A percentile compares a stretch with the other conserved stretches of the same genome.
Conservation (phyloP, 768 basidiomycete species). For the Cubamyces sp. region DNA sequence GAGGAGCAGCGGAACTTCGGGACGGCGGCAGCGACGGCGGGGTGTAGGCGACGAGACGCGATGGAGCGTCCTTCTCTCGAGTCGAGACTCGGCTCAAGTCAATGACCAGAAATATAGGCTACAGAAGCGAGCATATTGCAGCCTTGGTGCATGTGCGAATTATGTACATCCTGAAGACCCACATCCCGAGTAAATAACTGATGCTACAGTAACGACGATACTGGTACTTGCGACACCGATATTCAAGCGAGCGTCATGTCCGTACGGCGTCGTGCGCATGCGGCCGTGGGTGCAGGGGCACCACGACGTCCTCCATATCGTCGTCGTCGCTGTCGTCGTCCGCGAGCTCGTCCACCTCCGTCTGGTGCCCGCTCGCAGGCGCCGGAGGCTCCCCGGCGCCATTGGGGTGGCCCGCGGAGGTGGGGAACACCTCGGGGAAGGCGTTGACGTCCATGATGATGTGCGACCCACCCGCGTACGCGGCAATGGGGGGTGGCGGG, state of each 20-base stretch:
- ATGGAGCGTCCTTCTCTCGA: background rate
- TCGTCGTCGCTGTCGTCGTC: conserved; percentile 28
- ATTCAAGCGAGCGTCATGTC: conserved; percentile 15
- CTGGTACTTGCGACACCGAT: no score
- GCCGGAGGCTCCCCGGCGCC: conserved; percentile 2
- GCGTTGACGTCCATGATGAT: conserved; percentile 31
- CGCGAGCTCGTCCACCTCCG: conserved; percentile 13
- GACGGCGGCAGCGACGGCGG: no score
- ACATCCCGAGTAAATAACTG: background rate
- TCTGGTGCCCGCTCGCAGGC: conserved; percentile 17
- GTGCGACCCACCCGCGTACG: conserved; percentile 14
- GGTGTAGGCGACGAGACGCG: background rate
- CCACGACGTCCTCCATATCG: conserved; percentile 38
- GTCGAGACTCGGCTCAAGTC: no score
- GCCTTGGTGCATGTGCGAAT: no score
- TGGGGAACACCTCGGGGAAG: conserved; percentile 26
- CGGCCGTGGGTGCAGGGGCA: conserved; percentile 17
- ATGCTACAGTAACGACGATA: background rate
- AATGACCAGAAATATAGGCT: no score
- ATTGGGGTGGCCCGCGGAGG: no score
- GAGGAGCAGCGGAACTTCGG: no score
- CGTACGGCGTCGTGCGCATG: conserved; percentile 9
- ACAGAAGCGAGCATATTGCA: no score
- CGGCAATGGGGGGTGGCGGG: conserved; percentile 20
- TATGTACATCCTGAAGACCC: no score